Percentiles rank a stretch among this genome's conserved stretches.
These are phyloP conservation scores for Pestalotiopsis sp. DNA, from an alignment of 2,329 filamentous ascomycete genomes.

Conservation along the genomic window DNA sequence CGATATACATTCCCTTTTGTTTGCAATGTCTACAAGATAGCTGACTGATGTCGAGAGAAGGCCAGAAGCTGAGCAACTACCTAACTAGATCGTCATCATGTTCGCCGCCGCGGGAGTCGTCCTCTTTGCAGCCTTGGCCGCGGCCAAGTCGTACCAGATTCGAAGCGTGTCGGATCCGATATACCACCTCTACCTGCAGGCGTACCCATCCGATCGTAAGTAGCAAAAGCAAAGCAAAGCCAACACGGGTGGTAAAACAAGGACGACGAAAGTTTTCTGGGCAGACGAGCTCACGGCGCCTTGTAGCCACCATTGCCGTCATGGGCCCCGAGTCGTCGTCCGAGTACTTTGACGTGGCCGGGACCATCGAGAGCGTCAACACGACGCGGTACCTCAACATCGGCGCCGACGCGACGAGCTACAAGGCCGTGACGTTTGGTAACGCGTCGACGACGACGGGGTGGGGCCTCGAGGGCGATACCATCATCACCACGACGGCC, in stretches of 20 bases:
- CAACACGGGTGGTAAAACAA: no score
- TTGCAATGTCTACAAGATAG: no score
- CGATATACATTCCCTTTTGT: no score
- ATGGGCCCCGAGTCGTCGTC: slow-evolving; percentile 52
- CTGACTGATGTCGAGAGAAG: no score
- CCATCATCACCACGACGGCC: slow-evolving; percentile 45
- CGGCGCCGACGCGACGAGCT: slow-evolving; percentile 45
- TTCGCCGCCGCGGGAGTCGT: slow-evolving; percentile 10
- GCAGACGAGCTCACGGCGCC: neutral
- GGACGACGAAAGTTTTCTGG: neutral
- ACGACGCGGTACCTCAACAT: slow-evolving; percentile 52
- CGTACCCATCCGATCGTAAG: slow-evolving; percentile 42
- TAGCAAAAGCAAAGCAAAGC: neutral
- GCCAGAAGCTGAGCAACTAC: neutral
- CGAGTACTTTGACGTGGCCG: slow-evolving; percentile 52
- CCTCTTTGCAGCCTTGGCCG: slow-evolving; percentile 17
- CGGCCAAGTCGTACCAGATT: slow-evolving; percentile 49
- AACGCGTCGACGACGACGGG: slow-evolving; percentile 43
- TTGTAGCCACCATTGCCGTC: slow-evolving; percentile 43
- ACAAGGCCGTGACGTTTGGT: slow-evolving; percentile 53
- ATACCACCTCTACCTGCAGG: slow-evolving; percentile 56
- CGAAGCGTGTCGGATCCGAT: slow-evolving; percentile 52
- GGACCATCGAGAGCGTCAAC: slow-evolving; percentile 51
- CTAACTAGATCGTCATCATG: slow-evolving; percentile 14
- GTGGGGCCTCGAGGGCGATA: slow-evolving; percentile 52